Conservation (phyloP, 768 basidiomycete species). For the Boletus eberwhitei region DNA sequence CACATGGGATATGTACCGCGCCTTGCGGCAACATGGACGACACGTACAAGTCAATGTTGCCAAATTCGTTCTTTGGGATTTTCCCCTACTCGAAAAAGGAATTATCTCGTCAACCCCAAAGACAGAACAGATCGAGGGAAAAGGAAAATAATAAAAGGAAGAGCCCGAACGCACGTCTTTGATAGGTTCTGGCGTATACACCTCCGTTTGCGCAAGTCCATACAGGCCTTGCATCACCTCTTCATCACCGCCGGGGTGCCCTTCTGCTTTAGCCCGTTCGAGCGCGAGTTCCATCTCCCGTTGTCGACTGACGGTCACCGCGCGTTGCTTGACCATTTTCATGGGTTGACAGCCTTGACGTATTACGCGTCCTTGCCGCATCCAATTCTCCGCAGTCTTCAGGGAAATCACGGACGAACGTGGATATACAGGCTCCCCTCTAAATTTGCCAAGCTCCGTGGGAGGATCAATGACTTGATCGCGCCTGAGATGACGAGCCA, state of each 20-base stretch:
- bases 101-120: slow-evolving; percentile 3
- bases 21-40: slow-evolving; percentile 92
- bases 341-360: slow-evolving; percentile 76
- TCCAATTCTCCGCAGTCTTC: slow-evolving; percentile 93
- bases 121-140: background rate
- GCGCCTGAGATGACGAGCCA: slow-evolving; percentile 82
- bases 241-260: slow-evolving; percentile 40
- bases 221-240: slow-evolving; percentile 87
- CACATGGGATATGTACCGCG: slow-evolving; percentile 87
- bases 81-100: slow-evolving; percentile 57
- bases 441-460: slow-evolving; percentile 85
- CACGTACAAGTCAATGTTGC: slow-evolving; percentile 95
- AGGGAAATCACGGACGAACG: slow-evolving; percentile 79
- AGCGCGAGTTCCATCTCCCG: slow-evolving; percentile 66
- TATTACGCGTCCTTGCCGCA: slow-evolving; percentile 78
- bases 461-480: slow-evolving; percentile 82
- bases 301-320: slow-evolving; percentile 73
- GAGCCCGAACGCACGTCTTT: slow-evolving; percentile 76
- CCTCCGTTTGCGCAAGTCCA: slow-evolving; percentile 77
- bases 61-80: slow-evolving; percentile 93
- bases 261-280: slow-evolving; percentile 36
- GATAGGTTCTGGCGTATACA: slow-evolving; percentile 76
- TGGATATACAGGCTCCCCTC: slow-evolving; percentile 89
- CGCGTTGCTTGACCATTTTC: slow-evolving; percentile 85
- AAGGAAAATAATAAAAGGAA: slow-evolving; percentile 3